Evolutionary conservation across 2,329 filamentous ascomycete species (phyloP), one percentile per base, ranked within the genome.

Genomic region (Aspergillus ochraceoroseus): DNA sequence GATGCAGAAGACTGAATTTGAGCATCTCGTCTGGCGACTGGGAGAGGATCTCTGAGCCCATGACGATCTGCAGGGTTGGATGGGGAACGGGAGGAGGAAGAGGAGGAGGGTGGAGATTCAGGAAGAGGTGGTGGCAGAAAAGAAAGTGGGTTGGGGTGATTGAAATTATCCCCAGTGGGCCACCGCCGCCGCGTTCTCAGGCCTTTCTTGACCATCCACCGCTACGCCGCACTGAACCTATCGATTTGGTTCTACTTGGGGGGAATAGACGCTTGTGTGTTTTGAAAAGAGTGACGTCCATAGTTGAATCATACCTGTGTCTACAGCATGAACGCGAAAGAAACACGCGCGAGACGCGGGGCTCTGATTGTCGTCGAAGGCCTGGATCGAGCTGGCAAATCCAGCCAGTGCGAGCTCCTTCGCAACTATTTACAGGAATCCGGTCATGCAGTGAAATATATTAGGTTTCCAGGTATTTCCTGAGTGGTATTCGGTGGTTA

Each of bases 311-410:
- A 22, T 9, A 22, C 20, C 9, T 9, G 5, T 22, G 6, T 19
- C 5, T 31, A 29, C 27, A 41, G 11, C 35, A 55, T 56, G 55
- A 18, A 43, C 11, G 30, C 42, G 29, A 26, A 42, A 13, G 36
- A 35, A 51, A 52, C 57, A 35, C 32, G 35, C 29, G 22, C 26
- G 14, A 28, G 39, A 35, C 75, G 83, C 32, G 88, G 88, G 32
- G 79, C 82, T 8, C 76, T 95, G 20, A 77, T 95, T 38, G 84
- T 90, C 3, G 79, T 95, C 41, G 89, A 95, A 69, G 89, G 89
- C 2, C 73, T 95, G 47, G 89, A 95, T 57, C 80, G 87, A 49
- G 87, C 88, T 29, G 89, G 89, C 41, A 95, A 95, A 74, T 90
- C 87, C 14, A 94, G 88, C 22, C 89, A 95, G 74, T 89, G 87